Evolutionary conservation across 2,329 filamentous ascomycete genomes (phyloP), one percentile per base, ranked within the genome.

Genomic region (Fusarium sp.): DNA sequence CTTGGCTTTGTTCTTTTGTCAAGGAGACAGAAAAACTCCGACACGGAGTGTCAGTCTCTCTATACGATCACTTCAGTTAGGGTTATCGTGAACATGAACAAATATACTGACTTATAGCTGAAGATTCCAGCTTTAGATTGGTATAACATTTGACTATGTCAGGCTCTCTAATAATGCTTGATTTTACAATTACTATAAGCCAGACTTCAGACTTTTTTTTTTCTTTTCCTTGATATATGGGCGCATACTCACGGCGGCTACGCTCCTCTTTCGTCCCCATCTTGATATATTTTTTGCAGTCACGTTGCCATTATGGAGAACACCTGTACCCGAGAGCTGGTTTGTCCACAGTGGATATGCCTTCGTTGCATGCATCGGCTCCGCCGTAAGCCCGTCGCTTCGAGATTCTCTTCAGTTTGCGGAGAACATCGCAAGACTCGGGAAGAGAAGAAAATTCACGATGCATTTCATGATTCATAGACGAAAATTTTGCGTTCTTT

Each of bases 321-420:
- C 18, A 15, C 24, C 24, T 44, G 22, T 17, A 24, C 40, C 44
- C 34, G 49, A 63, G 42, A 39, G 26, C 18, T 20, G 18, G 57
- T 58, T 70, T 69, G 62, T 53, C 62, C 66, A 67, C 52, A 67
- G 52, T 69, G 66, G 66, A 24, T 38, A 67, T 52, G 53, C n/a
- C 42, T 36, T 62, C 36, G 38, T 13, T 22, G 60, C 43, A 50
- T 66, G 50, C 39, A 50, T 69, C 55, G 51, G 60, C 55, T 66
- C 66, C 61, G 66, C 66, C 61, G 55, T 50, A 39, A 57, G 43
- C 39, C 31, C 38, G 45, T 63, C 38, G 45, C 22, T 31, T 52
- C 24, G 20, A 57, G 15, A 39, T 50, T 42, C 43, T 34, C 31
- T 53, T 43, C 33, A 24, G 18, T 43, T 46, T 14, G 31, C 55